phyloP scores from a whole-genome alignment of 2,329 filamentous ascomycete genomes.

The Sordariomycetes sp. region DNA sequence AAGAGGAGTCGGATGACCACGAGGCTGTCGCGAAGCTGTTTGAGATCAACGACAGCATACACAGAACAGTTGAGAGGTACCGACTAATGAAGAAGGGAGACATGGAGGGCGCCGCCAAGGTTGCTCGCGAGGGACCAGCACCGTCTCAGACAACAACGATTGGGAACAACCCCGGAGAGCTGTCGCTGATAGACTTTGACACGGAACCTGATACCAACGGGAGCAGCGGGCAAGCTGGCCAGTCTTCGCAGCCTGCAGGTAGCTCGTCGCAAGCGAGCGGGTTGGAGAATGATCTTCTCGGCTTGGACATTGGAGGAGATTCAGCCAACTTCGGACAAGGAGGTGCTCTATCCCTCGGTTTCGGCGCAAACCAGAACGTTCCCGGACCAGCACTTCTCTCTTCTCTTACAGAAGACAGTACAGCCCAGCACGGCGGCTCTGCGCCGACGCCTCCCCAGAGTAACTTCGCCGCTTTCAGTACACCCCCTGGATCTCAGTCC shows the following conservation, averaged over 20 bases:
- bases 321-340: constrained; percentile 57
- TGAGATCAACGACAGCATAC: constrained; percentile 98
- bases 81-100: constrained; percentile 95
- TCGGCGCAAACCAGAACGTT: constrained; percentile 58
- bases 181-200: constrained; percentile 91
- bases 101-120: constrained; percentile 69
- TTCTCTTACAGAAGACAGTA: constrained; percentile 52
- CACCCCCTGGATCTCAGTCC: constrained; percentile 41
- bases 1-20: constrained; percentile 94
- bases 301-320: constrained; percentile 66
- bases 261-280: constrained; percentile 45
- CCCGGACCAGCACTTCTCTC: constrained; percentile 57
- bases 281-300: constrained; percentile 83
- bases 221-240: constrained; percentile 20
- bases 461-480: constrained; percentile 45
- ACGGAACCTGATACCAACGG: constrained; percentile 48
- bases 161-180: constrained; percentile 48
- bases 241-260: constrained; percentile 16
- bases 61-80: constrained; percentile 90
- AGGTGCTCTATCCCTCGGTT: constrained; percentile 77
- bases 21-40: constrained; percentile 92
- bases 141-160: constrained; percentile 49
- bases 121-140: constrained; percentile 65
- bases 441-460: constrained; percentile 40
- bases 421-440: constrained; percentile 34